Evolutionary conservation across 2,329 filamentous ascomycete genomes (phyloP).

Genomic region (Hypomyces rosellus): DNA sequence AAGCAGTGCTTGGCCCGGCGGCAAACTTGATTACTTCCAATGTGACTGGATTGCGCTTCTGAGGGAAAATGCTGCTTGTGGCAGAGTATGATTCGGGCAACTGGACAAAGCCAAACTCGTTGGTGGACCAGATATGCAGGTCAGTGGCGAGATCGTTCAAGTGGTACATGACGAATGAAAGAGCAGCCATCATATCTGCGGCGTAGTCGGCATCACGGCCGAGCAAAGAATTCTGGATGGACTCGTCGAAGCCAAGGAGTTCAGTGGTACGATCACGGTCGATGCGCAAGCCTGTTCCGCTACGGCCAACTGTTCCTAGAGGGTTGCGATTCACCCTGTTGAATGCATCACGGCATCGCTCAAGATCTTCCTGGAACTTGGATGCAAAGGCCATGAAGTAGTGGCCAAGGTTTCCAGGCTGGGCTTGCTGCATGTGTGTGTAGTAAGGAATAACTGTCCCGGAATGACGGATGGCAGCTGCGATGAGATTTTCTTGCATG

Average conservation of each 20-base stretch:
- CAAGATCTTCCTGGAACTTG: not conserved
- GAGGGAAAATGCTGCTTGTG: constrained; percentile 13
- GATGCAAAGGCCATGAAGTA: not conserved
- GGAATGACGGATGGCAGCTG: constrained; percentile 2
- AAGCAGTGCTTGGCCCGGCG: not conserved
- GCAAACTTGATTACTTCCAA: constrained; percentile 11
- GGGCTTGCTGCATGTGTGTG: constrained; percentile 14
- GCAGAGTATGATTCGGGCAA: constrained; percentile 9
- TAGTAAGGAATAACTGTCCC: constrained; percentile 9
- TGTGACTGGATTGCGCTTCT: constrained; percentile 12
- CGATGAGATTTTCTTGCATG: constrained; percentile 5
- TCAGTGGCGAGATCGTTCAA: constrained; percentile 10
- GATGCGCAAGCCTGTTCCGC: no score
- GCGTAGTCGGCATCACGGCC: not conserved
- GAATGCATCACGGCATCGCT: not conserved
- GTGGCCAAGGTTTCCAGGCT: constrained; percentile 12
- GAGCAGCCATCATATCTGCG: constrained; percentile 6
- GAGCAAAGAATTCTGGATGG: not conserved
- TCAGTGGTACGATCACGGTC: not conserved
- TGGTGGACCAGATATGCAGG: constrained; percentile 10
- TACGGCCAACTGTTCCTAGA: no score
- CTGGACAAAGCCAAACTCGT: constrained; percentile 9
- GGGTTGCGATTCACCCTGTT: not conserved
- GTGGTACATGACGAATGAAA: constrained; percentile 5
- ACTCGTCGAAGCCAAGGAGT: not conserved